These are phyloP conservation scores for Rhododendron griersonianum DNA, from an alignment of 148 eudicot genomes.

Conservation along the genomic window DNA sequence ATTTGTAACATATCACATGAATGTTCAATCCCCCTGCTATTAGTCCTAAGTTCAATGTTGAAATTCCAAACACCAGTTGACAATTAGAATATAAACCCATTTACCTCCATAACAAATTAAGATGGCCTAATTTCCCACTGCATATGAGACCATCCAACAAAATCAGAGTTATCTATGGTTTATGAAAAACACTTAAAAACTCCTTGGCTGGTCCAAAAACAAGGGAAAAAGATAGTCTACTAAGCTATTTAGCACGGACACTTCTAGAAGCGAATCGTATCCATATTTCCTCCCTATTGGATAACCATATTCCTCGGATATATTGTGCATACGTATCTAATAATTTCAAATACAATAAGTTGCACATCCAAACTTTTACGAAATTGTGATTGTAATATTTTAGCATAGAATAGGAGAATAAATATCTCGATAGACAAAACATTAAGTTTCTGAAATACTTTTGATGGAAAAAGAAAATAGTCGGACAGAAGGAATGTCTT, in stretches of 20 bases:
- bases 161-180: not conserved
- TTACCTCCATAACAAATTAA: not conserved
- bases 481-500: not conserved
- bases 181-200: not conserved
- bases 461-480: not conserved
- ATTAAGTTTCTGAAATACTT: not conserved
- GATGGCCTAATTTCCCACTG: not conserved
- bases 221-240: not conserved
- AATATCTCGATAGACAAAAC: not conserved
- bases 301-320: not conserved
- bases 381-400: not conserved
- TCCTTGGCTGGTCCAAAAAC: not conserved
- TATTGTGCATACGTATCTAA: not conserved
- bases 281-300: not conserved
- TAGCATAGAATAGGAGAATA: not conserved
- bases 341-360: not conserved
- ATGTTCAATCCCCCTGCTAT: not conserved
- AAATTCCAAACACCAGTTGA: not conserved
- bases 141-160: not conserved
- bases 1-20: not conserved
- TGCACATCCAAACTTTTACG: not conserved
- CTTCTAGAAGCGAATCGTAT: not conserved
- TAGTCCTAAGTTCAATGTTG: not conserved
- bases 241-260: not conserved
- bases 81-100: not conserved